Evolutionary conservation across 192 early-diverging fungal genomes (phyloP), one percentile per base, ranked within the genome.

Genomic region (Linnemannia elongata): DNA sequence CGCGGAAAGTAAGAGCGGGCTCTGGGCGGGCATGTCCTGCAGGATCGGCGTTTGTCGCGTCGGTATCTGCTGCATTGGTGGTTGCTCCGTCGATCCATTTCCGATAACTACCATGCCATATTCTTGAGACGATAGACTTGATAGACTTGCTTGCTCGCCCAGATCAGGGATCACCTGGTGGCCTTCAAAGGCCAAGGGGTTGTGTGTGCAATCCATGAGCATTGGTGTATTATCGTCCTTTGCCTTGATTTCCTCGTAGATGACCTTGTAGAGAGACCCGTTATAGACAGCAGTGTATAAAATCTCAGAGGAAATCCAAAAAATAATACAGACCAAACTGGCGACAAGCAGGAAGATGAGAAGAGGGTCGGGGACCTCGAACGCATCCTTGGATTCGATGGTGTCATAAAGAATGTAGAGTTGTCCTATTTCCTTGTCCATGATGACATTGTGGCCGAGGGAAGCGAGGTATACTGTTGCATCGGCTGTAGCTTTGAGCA

Each of bases 351-450:
- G 1, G 10, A 77, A 12, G 22, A 68, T 49, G 12, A 68, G n/a
- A 30, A 49, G 30, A 30, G 27, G 39, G 12, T 27, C 27, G 0
- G 76, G n/a, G 63, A 77, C 63, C 6, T 77, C 76, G 76, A 52
- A 77, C 27, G 76, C 76, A 77, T 68, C 60, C 63, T 33, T 77
- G 39, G 49, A 60, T 44, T 77, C 76, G 35, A 77, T 44, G 13
- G 63, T 68, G 3, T 77, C 60, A 18, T 47, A 77, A 44, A 68
- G n/a, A 47, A 77, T 22, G 18, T 68, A 77, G 6, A 77, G 60
- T 4, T 24, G n/a, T 0, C n/a, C 24, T 24, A 2, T 8, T 2
- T n/a, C 20, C 6, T n/a, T 24, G 54, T n/a, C 6, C 13, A 57
- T 8, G 13, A 22, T 1, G 4, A 22, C 54, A 8, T 57, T 57